A percentile compares a stretch with the other conserved stretches of the same genome.
phyloP scores from a whole-genome alignment of 352 stramenopile genomes.

The Phytophthora foliorum region DNA sequence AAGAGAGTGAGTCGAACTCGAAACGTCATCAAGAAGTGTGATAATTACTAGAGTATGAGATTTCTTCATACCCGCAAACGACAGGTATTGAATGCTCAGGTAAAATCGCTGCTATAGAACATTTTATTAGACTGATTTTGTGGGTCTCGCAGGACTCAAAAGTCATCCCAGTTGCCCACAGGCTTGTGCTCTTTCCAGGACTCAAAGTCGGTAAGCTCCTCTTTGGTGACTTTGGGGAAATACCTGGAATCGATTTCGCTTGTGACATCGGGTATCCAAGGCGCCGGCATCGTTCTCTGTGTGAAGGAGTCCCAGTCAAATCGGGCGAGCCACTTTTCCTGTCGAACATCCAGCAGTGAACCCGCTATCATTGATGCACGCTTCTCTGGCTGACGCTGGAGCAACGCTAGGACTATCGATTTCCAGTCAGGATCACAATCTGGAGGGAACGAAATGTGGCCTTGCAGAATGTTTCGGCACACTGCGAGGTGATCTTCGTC shows the following conservation, averaged over 20 bases:
- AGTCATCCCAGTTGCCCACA: slow-evolving; percentile 49
- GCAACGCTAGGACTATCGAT: slow-evolving; percentile 45
- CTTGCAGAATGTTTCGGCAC: slow-evolving; percentile 94
- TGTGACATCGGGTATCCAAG: slow-evolving; percentile 55
- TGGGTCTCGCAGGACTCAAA: slow-evolving; percentile 25
- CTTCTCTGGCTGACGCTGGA: slow-evolving; percentile 56
- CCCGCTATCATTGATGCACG: slow-evolving; percentile 44
- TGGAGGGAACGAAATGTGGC: slow-evolving; percentile 93
- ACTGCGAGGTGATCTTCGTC: slow-evolving; percentile 96
- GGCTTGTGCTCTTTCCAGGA: slow-evolving; percentile 45
- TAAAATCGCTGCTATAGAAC: slow-evolving; percentile 36
- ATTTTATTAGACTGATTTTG: slow-evolving; percentile 20
- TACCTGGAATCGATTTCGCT: slow-evolving; percentile 51
- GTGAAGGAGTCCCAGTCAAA: slow-evolving; percentile 60
- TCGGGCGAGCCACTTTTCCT: slow-evolving; percentile 46
- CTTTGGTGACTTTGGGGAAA: slow-evolving; percentile 46
- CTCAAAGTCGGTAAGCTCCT: slow-evolving; percentile 46
- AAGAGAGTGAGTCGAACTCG: slow-evolving; percentile 23
- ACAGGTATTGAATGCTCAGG: not conserved
- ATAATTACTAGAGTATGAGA: not conserved
- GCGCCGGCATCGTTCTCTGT: slow-evolving; percentile 40
- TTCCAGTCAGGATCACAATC: slow-evolving; percentile 52
- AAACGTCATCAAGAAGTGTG: slow-evolving; percentile 17
- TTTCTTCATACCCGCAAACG: too few relatives aligned
- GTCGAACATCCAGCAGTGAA: slow-evolving; percentile 38